Evolutionary conservation across 441 rosid genomes (phyloP).

Genomic region (Croton laevigatus): DNA sequence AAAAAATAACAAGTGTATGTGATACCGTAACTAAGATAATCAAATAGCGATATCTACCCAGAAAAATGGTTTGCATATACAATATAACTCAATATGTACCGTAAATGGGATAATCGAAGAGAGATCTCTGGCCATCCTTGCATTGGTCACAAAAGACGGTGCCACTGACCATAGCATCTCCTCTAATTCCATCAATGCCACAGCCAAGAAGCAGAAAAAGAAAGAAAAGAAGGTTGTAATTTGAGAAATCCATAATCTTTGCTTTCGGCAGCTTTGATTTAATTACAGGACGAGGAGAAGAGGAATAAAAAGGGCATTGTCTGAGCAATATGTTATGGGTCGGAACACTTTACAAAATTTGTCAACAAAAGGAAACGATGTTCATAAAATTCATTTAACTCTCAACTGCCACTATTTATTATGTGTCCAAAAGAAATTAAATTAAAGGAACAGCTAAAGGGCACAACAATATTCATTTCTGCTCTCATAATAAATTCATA

Average conservation of each 20-base stretch:
- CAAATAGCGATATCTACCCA: conserved; percentile 66
- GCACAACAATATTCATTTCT: background rate
- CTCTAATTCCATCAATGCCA: conserved; percentile 43
- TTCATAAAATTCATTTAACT: conserved; percentile 3
- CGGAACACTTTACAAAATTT: conserved; percentile 16
- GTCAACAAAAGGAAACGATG: conserved; percentile 4
- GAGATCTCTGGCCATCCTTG: conserved; percentile 72
- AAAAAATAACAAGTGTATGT: background rate
- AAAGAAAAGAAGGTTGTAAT: conserved; percentile 33
- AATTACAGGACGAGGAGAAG: background rate
- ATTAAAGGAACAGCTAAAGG: background rate
- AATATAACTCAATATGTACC: too few relatives aligned
- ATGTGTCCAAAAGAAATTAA: background rate
- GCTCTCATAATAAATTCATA: background rate
- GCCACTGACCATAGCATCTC: conserved; percentile 64
- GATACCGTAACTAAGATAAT: conserved; percentile 55
- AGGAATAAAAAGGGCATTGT: background rate
- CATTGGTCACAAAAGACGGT: conserved; percentile 87
- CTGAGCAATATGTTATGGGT: background rate
- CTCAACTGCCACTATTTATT: conserved; percentile 18
- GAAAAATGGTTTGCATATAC: too few relatives aligned
- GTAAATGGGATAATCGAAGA: conserved; percentile 69
- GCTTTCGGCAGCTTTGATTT: background rate
- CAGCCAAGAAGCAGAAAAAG: conserved; percentile 46
- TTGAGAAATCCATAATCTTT: conserved; percentile 42